Percentiles rank a stretch among this genome's conserved stretches.
These are phyloP conservation scores for Leishmania aethiopica DNA, from an alignment of 208 protist genomes.

Conservation along the genomic window DNA sequence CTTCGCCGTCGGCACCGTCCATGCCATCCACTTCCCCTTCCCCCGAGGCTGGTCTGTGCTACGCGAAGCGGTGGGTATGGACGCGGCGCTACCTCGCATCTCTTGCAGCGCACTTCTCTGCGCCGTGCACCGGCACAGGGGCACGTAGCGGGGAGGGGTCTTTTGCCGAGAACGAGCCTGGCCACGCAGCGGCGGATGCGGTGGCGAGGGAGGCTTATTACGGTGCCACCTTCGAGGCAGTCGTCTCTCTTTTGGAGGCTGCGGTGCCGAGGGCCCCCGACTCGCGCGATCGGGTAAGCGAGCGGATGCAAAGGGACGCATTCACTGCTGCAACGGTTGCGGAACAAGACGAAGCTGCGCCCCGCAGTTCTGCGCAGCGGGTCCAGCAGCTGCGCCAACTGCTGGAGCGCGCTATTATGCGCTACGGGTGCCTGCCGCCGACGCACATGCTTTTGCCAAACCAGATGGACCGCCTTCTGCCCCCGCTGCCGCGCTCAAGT, in stretches of 20 bases:
- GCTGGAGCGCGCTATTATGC: slow-evolving; percentile 23
- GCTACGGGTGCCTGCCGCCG: slow-evolving; percentile 33
- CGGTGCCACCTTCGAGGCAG: slow-evolving; percentile 27
- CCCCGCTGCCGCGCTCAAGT: slow-evolving; percentile 3
- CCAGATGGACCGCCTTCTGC: slow-evolving; percentile 58
- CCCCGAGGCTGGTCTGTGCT: neutral
- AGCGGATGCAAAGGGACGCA: neutral
- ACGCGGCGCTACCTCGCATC: slow-evolving; percentile 32
- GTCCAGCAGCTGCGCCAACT: slow-evolving; percentile 4
- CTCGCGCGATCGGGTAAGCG: neutral
- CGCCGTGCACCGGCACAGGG: neutral
- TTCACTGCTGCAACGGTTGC: neutral
- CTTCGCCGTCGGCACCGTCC: neutral
- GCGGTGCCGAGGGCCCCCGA: neutral
- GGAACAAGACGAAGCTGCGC: neutral
- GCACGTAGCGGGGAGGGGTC: neutral
- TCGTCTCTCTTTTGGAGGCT: slow-evolving; percentile 19
- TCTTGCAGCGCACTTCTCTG: slow-evolving; percentile 12
- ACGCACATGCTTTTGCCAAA: slow-evolving; percentile 62
- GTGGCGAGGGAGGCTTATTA: slow-evolving; percentile 27
- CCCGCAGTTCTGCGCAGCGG: neutral
- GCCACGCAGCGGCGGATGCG: neutral
- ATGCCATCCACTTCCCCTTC: neutral
- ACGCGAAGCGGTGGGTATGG: slow-evolving; percentile 32
- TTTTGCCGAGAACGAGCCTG: neutral